These are phyloP conservation scores for Tricholoma matsutake DNA, from an alignment of 768 basidiomycete genomes.

Conservation along the genomic window DNA sequence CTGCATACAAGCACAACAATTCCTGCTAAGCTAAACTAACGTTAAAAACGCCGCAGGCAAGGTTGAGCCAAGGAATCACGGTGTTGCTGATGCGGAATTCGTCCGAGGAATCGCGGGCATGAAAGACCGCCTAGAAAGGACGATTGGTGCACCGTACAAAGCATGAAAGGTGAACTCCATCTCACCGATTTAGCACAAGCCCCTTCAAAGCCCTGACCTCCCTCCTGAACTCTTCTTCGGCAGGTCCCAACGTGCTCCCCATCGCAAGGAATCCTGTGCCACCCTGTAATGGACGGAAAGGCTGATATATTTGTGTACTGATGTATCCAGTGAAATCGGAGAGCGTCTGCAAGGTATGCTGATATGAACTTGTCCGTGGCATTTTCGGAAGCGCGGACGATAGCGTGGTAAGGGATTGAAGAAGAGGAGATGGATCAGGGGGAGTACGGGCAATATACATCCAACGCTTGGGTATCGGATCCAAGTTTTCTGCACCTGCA, in stretches of 20 bases:
- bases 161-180: constrained; percentile 7
- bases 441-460: constrained; percentile 33
- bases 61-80: not conserved
- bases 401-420: constrained; percentile 35
- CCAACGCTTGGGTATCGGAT: constrained; percentile 33
- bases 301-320: constrained; percentile 66
- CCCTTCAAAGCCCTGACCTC: constrained; percentile 80
- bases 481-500: constrained; percentile 17
- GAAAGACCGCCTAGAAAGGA: constrained; percentile 35
- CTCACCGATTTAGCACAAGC: constrained; percentile 70
- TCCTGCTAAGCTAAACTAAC: not conserved
- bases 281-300: constrained; percentile 34
- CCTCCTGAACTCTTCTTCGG: constrained; percentile 67
- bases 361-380: constrained; percentile 38
- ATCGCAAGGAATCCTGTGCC: constrained; percentile 26
- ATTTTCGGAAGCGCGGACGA: constrained; percentile 35
- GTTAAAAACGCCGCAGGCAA: not conserved
- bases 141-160: not conserved
- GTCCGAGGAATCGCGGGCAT: constrained; percentile 31
- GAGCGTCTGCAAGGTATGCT: constrained; percentile 62
- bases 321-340: constrained; percentile 79
- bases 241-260: constrained; percentile 27
- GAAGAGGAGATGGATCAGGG: constrained; percentile 33
- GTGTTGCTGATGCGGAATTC: constrained; percentile 1
- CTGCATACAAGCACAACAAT: too few species aligned